Evolutionary conservation across 192 early-diverging fungal species (phyloP), one percentile per base, ranked within the genome.

Genomic region (Podila minutissima): DNA sequence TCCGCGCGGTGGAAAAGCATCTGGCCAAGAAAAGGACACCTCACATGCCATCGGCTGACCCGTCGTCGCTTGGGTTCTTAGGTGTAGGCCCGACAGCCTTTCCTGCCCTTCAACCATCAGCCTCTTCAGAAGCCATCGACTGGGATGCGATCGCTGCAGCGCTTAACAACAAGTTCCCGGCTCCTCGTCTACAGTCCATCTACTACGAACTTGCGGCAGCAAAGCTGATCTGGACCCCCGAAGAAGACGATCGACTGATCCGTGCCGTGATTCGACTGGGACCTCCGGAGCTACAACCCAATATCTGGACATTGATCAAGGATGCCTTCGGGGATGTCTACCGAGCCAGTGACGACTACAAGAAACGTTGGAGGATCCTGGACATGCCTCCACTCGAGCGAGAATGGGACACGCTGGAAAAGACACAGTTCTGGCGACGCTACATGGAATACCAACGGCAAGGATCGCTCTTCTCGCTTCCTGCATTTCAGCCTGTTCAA

Each of bases 181-280:
- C 63, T 13, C 10, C 2, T 2, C 71, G 71, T 3, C 58, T 81
- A 2, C 26, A 57, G 32, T 46, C 53, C 1, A 73, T 81, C 28
- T 81, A 81, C 26, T 61, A 66, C 28, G 77, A 81, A 22, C 55
- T 81, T 1, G 71, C 77, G 19, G 53, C 57, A 1, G 38, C 71
- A 0, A 69, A 69, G n/a, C 62, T 73, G 19, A 59, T 81, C 35
- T 81, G 77, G 77, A 81, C 77, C 0, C 77, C 77, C 9, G 77
- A 81, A 46, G 77, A 81, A 31, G 77, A 81, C 46, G 77, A 81
- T 4, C 24, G 71, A 20, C 29, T 81, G 24, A 69, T 69, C 4
- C 70, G 67, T 11, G 77, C 77, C 4, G 71, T 81, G 9, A 66
- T 81, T 58, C 77, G 77, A 61, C 2, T 81, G 9, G 77, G 77